Percentiles rank a stretch among this genome's conserved stretches.
phyloP scores from a whole-genome alignment of 306 rosid genomes.

The Luffa aegyptiaca region DNA sequence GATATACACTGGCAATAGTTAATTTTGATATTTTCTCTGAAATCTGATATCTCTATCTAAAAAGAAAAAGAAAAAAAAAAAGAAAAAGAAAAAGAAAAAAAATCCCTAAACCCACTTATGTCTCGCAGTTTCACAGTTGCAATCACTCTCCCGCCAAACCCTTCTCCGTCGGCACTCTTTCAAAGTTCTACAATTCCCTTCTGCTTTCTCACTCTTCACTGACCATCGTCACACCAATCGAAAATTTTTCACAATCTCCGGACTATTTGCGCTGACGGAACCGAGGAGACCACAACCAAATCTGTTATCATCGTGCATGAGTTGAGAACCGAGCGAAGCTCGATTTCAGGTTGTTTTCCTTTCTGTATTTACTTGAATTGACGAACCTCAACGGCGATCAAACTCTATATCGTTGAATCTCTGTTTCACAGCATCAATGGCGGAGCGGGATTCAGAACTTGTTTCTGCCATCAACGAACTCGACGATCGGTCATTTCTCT shows the following conservation, averaged over 20 bases:
- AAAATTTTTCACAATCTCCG: background rate
- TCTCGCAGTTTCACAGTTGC: background rate
- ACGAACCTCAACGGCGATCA: slow-evolving; percentile 33
- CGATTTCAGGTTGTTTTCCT: slow-evolving; percentile 15
- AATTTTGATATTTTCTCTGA: too few species aligned
- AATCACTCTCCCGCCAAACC: background rate
- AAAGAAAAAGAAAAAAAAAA: background rate
- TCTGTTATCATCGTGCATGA: background rate
- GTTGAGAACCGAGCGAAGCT: background rate
- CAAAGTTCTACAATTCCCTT: background rate
- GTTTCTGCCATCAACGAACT: slow-evolving; percentile 19
- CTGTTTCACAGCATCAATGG: slow-evolving; percentile 26
- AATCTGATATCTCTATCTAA: too few species aligned
- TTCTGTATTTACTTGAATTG: slow-evolving; percentile 22
- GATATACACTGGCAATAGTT: too few species aligned
- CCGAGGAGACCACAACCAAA: background rate
- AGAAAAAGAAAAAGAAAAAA: background rate
- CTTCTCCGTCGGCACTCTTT: background rate
- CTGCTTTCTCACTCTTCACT: background rate
- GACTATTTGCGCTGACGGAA: background rate
- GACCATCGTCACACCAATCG: background rate
- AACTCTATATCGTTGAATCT: slow-evolving; percentile 1
- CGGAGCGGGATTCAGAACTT: slow-evolving; percentile 4
- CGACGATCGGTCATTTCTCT: slow-evolving; percentile 43
- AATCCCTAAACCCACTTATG: background rate